A percentile compares a stretch with the other conserved stretches of the same genome.
These are phyloP conservation scores for Thermothelomyces thermophilus DNA, from an alignment of 2,329 filamentous ascomycete species.

Conservation along the genomic window DNA sequence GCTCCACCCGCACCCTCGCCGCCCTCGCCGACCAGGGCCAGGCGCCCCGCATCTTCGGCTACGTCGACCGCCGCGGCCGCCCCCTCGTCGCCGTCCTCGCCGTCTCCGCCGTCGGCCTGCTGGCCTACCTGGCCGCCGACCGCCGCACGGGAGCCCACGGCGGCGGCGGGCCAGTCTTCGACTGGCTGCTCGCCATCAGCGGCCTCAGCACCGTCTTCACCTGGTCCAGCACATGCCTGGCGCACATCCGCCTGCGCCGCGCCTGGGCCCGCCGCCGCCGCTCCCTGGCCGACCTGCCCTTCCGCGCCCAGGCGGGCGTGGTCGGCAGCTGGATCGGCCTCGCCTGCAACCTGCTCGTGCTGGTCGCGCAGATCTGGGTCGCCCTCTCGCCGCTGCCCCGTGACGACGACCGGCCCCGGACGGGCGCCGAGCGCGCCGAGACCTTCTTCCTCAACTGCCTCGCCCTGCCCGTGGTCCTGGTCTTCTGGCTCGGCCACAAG, in stretches of 20 bases:
- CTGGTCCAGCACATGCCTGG: constrained; percentile 62
- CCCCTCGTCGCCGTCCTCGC: constrained; percentile 45
- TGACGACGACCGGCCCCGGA: constrained; percentile 26
- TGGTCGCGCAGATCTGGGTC: constrained; percentile 45
- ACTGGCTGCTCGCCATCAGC: constrained; percentile 60
- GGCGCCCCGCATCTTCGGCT: constrained; percentile 50
- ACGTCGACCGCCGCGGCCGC: constrained; percentile 51
- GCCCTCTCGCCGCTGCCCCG: constrained; percentile 30
- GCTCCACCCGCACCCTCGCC: constrained; percentile 52
- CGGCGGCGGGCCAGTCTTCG: constrained; percentile 46
- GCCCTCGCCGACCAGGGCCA: constrained; percentile 54
- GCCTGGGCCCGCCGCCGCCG: constrained; percentile 59
- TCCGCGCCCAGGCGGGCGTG: constrained; percentile 54
- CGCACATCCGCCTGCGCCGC: constrained; percentile 61
- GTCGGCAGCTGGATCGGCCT: constrained; percentile 60
- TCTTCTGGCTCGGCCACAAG: constrained; percentile 50
- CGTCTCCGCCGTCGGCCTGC: constrained; percentile 42
- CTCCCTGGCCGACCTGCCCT: constrained; percentile 60
- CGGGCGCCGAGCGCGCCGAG: constrained; percentile 29
- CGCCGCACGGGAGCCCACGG: constrained; percentile 36
- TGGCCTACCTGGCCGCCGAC: constrained; percentile 45
- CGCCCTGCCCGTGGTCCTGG: constrained; percentile 46
- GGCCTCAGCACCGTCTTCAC: constrained; percentile 60
- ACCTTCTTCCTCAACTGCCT: constrained; percentile 51
- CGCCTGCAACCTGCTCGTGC: constrained; percentile 47